phyloP scores from a whole-genome alignment of 139 green algal genomes.

The Zygnema cylindricum region DNA sequence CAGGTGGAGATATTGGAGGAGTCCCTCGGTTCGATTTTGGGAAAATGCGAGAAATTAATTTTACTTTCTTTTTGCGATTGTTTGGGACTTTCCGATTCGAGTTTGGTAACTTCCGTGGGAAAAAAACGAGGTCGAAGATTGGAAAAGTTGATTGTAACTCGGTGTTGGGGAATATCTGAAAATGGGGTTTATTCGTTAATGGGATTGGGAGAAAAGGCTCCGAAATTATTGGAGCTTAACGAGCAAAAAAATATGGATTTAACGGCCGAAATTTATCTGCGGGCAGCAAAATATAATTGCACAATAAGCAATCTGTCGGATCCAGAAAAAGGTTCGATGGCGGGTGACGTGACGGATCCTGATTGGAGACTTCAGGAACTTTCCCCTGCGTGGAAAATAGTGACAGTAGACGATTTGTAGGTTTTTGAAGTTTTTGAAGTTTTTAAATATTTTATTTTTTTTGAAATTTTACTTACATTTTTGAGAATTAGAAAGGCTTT shows the following conservation, averaged over 20 bases:
- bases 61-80: background rate
- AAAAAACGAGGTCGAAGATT: background rate
- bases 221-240: background rate
- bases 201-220: background rate
- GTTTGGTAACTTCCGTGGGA: background rate
- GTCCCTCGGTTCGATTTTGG: background rate
- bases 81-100: background rate
- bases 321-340: background rate
- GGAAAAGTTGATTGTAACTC: background rate
- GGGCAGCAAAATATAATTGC: background rate
- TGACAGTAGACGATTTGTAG: background rate
- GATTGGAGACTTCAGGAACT: background rate
- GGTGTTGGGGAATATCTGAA: background rate
- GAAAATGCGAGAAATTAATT: background rate
- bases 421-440: too few relatives aligned
- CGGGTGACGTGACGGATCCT: background rate
- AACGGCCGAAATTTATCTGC: background rate
- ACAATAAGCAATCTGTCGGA: background rate
- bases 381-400: background rate
- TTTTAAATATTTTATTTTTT: too few relatives aligned
- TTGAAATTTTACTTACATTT: too few relatives aligned
- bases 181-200: background rate
- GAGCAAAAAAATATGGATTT: background rate
- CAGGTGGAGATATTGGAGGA: background rate
- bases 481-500: too few relatives aligned